Percentiles rank a stretch among this genome's conserved stretches.
Conservation (phyloP, 164 flowering plant species). For the Litsea cubeba region DNA sequence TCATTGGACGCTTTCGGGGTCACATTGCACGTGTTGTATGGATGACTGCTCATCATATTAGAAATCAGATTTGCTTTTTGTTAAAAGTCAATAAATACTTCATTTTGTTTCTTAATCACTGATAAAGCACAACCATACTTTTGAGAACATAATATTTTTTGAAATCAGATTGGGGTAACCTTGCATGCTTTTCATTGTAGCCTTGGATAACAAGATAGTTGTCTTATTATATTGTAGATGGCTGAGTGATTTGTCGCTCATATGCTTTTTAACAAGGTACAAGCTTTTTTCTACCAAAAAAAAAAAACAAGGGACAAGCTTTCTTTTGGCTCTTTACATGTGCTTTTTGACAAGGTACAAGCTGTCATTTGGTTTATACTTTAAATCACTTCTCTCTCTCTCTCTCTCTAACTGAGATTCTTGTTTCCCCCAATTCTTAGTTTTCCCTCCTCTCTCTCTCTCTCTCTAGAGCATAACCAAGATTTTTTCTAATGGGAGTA, state of each 20-base stretch:
- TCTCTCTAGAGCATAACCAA: no score
- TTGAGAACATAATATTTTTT: neutral
- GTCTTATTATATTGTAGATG: neutral
- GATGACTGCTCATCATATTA: neutral
- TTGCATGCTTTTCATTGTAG: neutral
- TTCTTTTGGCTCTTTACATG: neutral
- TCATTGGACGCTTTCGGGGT: neutral
- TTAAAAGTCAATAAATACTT: constrained; percentile 11
- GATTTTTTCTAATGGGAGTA: no score
- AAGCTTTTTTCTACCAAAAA: no score
- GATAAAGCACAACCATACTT: no score
- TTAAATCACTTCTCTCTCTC: neutral
- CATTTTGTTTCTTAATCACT: neutral
- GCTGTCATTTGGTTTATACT: neutral
- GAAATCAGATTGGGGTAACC: neutral
- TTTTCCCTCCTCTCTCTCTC: no score
- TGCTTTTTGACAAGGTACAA: neutral
- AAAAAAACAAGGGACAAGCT: no score
- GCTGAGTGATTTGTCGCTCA: neutral
- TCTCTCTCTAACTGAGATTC: neutral
- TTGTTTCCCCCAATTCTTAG: no score
- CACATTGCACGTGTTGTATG: neutral
- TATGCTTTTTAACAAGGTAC: no score
- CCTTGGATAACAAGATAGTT: neutral
- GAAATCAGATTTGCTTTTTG: neutral